These are phyloP conservation scores for Ustilago loliicola DNA, from an alignment of 1,284 basidiomycete species.

Conservation along the genomic window DNA sequence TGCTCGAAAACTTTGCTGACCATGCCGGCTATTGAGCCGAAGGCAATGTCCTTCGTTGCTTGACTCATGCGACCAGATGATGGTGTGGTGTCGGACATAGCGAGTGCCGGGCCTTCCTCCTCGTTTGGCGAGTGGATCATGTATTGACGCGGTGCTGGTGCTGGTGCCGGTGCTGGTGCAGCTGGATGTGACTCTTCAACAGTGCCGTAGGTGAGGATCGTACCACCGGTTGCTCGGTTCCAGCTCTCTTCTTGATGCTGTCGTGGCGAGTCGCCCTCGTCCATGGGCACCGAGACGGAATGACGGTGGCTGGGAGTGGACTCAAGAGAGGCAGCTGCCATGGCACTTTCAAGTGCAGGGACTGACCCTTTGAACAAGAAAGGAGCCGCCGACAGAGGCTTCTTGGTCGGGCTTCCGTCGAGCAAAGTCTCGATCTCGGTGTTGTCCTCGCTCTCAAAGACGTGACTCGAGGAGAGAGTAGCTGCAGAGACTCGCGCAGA, in stretches of 20 bases:
- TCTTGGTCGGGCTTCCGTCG: constrained; percentile 23
- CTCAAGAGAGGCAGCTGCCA: constrained; percentile 21
- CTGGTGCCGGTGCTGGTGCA: neutral
- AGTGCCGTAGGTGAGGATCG: neutral
- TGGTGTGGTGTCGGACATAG: neutral
- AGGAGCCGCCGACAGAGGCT: constrained; percentile 7
- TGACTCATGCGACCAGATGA: constrained; percentile 55
- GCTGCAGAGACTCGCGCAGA: constrained; percentile 37
- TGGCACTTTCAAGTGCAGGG: constrained; percentile 20
- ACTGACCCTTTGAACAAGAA: constrained; percentile 5
- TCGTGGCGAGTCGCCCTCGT: constrained; percentile 44
- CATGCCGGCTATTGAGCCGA: constrained; percentile 69
- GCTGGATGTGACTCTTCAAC: neutral
- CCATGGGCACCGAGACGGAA: constrained; percentile 40
- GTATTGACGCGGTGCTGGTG: constrained; percentile 16
- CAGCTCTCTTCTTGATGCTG: constrained; percentile 44
- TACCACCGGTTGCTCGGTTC: constrained; percentile 22
- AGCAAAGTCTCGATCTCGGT: constrained; percentile 37
- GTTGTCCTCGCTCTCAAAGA: constrained; percentile 21
- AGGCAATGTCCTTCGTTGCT: constrained; percentile 65
- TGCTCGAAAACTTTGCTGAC: constrained; percentile 68
- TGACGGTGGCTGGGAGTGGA: constrained; percentile 15
- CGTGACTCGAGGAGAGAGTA: constrained; percentile 31
- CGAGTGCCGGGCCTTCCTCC: constrained; percentile 28
- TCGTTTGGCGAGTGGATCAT: constrained; percentile 49